A percentile compares a stretch with the other conserved stretches of the same genome.
These are phyloP conservation scores for Fraxinus paxiana DNA, from an alignment of 305 asterid genomes.

Conservation along the genomic window DNA sequence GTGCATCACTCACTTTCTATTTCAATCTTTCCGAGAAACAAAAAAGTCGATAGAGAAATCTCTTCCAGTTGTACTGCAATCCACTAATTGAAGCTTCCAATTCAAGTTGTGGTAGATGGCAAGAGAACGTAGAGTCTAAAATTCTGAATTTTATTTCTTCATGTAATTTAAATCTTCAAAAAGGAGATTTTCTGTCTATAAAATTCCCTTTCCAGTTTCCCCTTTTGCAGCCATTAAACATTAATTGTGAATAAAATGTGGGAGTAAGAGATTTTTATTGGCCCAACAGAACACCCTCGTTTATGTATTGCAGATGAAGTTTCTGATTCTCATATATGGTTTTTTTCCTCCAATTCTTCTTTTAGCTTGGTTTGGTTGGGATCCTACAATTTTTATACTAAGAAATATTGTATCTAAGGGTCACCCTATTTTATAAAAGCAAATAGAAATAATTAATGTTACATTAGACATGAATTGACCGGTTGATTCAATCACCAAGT, in stretches of 20 bases:
- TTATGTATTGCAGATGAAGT: neutral
- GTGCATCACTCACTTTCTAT: neutral
- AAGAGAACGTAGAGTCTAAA: neutral
- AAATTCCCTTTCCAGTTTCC: neutral
- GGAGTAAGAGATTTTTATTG: neutral
- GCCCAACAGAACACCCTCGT: neutral
- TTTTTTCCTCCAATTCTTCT: neutral
- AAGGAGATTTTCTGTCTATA: neutral
- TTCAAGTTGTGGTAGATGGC: neutral
- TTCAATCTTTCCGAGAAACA: neutral
- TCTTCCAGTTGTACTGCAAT: neutral
- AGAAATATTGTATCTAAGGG: neutral
- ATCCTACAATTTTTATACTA: neutral
- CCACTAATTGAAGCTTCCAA: neutral
- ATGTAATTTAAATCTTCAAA: neutral
- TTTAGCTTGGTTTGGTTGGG: neutral
- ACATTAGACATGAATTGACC: neutral
- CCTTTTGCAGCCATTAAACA: neutral
- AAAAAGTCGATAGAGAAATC: neutral
- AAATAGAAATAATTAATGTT: neutral
- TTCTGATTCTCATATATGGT: neutral
- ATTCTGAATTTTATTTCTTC: neutral
- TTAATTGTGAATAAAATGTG: neutral
- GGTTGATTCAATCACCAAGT: neutral
- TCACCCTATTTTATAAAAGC: neutral